A percentile compares a stretch with the other conserved stretches of the same genome.
These are phyloP conservation scores for Mortierella alpina DNA, from an alignment of 192 early-diverging fungal genomes.

Conservation along the genomic window DNA sequence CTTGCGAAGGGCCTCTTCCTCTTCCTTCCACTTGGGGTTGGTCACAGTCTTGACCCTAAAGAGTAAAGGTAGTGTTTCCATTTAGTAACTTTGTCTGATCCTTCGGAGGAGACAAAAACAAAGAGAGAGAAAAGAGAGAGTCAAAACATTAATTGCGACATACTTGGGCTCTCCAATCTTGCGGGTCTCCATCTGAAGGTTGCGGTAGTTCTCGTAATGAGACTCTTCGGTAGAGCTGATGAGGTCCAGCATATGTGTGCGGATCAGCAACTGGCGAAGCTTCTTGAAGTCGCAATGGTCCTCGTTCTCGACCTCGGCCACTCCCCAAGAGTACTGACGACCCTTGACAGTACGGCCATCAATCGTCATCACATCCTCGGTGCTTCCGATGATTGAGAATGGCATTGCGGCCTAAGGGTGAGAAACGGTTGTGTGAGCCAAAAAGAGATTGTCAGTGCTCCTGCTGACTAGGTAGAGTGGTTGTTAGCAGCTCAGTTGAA, in stretches of 20 bases:
- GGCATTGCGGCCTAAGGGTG: slow-evolving; percentile 81
- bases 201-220: slow-evolving; percentile 96
- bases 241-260: slow-evolving; percentile 97
- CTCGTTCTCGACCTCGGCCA: slow-evolving; percentile 99
- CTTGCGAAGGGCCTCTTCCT: slow-evolving; percentile 95
- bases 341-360: slow-evolving; percentile 95
- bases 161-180: slow-evolving; percentile 88
- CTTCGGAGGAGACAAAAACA: neutral
- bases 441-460: too few relatives aligned
- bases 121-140: neutral
- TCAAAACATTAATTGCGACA: neutral
- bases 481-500: neutral
- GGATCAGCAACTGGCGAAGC: slow-evolving; percentile 94
- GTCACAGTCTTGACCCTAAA: slow-evolving; percentile 76
- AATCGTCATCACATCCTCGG: slow-evolving; percentile 81
- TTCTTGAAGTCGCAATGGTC: slow-evolving; percentile 98
- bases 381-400: slow-evolving; percentile 94
- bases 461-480: too few relatives aligned
- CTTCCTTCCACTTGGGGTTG: slow-evolving; percentile 97
- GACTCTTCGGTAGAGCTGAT: slow-evolving; percentile 92
- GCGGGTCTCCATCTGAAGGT: slow-evolving; percentile 88
- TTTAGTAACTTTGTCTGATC: neutral
- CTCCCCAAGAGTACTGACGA: slow-evolving; percentile 98
- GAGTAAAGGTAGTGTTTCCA: neutral
- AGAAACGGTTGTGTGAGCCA: neutral